Base-by-base conservation (phyloP, 2,329 filamentous ascomycete genomes). In the Didymella glomerata region DNA sequence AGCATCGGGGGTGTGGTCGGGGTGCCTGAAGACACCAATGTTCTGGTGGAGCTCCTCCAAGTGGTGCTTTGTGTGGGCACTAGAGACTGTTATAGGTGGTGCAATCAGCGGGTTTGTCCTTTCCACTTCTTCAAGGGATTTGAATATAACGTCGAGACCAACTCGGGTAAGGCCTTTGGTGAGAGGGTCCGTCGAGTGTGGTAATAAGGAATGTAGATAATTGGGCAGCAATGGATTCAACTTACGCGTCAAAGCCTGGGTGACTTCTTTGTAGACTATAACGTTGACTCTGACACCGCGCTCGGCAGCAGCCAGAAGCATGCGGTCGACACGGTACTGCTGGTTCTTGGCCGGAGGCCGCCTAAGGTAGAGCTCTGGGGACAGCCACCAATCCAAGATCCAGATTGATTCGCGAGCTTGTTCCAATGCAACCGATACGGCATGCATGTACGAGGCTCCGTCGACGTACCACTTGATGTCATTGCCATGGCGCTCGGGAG, bases 341-440 rank as follows among this genome's bases (percentile, higher is more conserved):
- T 96, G 89, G 77, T 96, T 93, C 73, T 86, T 85, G 20, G 90
- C 86, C 9, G 92, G 92, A 2, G 93, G 93, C 24, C 93, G 86
- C 66, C 93, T 87, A 32, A 97, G 84, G 73, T 95, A 97, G 27
- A 97, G 81, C 78, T 97, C 93, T 1, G 93, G 92, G 54, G 89
- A 93, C 64, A 96, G 78, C 92, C 93, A 96, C 92, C 83, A 95
- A 73, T 94, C 91, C 42, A 96, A 80, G 64, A 96, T 96, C 84
- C 90, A 93, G 67, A 96, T 90, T 41, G 85, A 90, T 67, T 94
- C 87, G 64, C 82, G 84, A 2, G 92, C 92, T 70, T 86, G 88
- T 78, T 95, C 90, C 49, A 96, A 79, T 2, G 93, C 92, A 63
- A 89, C 82, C 27, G 89, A 92, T 1, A 96, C 90, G 14, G 93